Conservation (phyloP, 176 grass and related monocot genomes). For the Musa schizocarpa region DNA sequence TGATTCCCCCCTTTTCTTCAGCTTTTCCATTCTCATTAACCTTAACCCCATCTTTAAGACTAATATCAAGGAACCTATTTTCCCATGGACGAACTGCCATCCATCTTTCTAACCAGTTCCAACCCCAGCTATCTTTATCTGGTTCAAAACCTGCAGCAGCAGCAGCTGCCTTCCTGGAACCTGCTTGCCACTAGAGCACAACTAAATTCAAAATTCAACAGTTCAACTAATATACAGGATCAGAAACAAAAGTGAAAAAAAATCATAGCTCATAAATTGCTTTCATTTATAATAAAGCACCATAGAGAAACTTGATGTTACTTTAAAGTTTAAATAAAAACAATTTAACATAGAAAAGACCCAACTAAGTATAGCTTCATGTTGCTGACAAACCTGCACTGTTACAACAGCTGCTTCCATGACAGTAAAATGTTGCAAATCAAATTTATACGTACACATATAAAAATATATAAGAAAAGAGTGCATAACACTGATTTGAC, state of each 20-base stretch:
- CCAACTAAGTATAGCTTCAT: neutral
- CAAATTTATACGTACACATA: neutral
- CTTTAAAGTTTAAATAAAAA: neutral
- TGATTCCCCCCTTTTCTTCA: slow-evolving; percentile 32
- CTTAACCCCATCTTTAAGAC: slow-evolving; percentile 35
- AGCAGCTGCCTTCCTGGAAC: slow-evolving; percentile 44
- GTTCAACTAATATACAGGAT: neutral
- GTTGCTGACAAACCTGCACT: neutral
- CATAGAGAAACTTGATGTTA: neutral
- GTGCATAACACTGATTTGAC: neutral
- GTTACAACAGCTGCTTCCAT: neutral
- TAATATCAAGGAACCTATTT: slow-evolving; percentile 70
- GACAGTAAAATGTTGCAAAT: neutral
- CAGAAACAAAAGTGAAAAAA: neutral
- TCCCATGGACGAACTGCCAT: slow-evolving; percentile 93
- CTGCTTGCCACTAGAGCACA: slow-evolving; percentile 72
- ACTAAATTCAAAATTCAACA: slow-evolving; percentile 16
- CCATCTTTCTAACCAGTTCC: slow-evolving; percentile 99
- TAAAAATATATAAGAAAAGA: neutral
- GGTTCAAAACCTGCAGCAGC: slow-evolving; percentile 38
- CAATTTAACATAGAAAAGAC: neutral
- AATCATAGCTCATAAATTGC: neutral
- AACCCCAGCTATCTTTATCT: slow-evolving; percentile 81
- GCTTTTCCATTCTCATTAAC: slow-evolving; percentile 23
- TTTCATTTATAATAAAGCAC: neutral